Conservation (phyloP, 345 rosid genomes). For the Eutrema heterophyllum region DNA sequence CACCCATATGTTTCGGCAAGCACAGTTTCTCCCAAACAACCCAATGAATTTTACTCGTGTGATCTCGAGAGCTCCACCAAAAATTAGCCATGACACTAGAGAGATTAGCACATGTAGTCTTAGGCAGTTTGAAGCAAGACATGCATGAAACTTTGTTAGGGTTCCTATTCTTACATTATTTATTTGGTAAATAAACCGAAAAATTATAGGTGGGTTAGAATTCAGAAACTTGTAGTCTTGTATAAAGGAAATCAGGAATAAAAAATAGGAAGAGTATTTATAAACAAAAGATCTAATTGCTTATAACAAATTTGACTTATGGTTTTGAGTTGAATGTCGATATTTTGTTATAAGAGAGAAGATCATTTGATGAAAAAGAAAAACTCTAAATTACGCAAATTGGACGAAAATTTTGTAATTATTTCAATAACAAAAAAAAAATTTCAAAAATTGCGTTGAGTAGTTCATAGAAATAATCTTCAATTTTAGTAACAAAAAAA, state of each 20-base stretch:
- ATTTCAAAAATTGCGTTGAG: background rate
- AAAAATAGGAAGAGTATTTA: too few relatives aligned
- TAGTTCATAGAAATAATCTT: too few relatives aligned
- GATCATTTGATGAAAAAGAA: background rate
- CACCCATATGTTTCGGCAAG: too few relatives aligned
- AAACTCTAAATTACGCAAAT: background rate
- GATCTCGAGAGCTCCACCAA: background rate
- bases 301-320: too few relatives aligned
- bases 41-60: too few relatives aligned
- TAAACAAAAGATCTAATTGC: too few relatives aligned
- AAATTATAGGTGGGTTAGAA: background rate
- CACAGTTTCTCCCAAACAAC: too few relatives aligned
- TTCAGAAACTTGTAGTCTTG: background rate
- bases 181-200: background rate
- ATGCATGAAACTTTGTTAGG: constrained; percentile 19
- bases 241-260: background rate
- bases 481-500: too few relatives aligned
- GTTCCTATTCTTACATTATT: background rate
- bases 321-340: too few relatives aligned
- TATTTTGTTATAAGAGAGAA: background rate
- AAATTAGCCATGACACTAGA: background rate
- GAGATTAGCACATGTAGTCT: background rate
- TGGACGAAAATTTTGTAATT: background rate
- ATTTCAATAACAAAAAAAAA: background rate
- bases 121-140: background rate